Conservation (phyloP, 306 rosid genomes). For the Cucumis cinereus region DNA sequence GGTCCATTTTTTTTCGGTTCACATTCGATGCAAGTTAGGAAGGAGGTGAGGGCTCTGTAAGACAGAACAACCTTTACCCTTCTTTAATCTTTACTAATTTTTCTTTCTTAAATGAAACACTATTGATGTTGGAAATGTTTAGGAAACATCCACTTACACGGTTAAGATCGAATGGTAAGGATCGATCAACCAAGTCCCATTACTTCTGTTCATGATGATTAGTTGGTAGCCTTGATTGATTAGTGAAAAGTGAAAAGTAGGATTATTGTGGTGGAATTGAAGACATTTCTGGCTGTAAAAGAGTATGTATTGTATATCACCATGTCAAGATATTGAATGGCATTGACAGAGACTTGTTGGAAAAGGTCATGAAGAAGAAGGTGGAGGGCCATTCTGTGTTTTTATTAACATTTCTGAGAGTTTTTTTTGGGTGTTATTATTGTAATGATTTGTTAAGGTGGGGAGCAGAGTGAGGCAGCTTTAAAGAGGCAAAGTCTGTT, state of each 20-base stretch:
- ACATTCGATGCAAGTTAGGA: conserved; percentile 49
- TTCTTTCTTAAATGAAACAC: background rate
- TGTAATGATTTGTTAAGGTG: conserved; percentile 4
- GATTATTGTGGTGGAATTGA: background rate
- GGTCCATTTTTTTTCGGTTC: conserved; percentile 61
- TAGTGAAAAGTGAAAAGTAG: background rate
- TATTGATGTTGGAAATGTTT: background rate
- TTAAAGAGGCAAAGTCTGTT: background rate
- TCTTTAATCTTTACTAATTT: conserved; percentile 12
- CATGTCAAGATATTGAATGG: background rate
- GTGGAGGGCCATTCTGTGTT: background rate
- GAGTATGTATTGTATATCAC: background rate
- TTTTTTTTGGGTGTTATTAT: background rate
- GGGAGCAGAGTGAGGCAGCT: background rate
- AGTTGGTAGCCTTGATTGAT: background rate
- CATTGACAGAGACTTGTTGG: background rate
- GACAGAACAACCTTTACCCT: conserved; percentile 32
- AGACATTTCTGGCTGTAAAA: background rate
- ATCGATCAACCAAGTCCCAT: background rate
- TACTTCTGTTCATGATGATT: background rate
- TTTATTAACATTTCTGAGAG: background rate
- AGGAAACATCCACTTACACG: conserved; percentile 1
- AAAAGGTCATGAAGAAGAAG: background rate
- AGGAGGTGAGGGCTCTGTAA: conserved; percentile 35
- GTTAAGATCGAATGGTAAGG: background rate